Base-by-base conservation (phyloP, 2,329 filamentous ascomycete species). In the Colletotrichum liriopes region DNA sequence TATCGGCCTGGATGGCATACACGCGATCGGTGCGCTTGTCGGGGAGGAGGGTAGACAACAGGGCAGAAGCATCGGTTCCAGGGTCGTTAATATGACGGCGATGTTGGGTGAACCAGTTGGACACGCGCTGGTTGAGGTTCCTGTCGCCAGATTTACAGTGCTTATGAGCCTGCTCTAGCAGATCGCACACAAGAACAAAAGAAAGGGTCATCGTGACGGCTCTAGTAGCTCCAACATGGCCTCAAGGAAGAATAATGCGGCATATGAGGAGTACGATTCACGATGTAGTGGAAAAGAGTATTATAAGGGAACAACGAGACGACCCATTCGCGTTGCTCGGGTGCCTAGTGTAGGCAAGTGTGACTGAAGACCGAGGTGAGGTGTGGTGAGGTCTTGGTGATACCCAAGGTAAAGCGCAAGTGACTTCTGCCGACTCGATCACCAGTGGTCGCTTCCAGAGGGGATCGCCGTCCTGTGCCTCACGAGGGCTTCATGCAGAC, bases 11-110 rank as follows among this genome's bases (percentile, higher is more conserved):
- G 1, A 97, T 85, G 47, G 86, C 88, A 79, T 95, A 97, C 2
- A 96, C 93, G 37, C 94, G 89, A 78, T 97, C 94, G 3, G 90
- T 91, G 65, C 94, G 87, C 74, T 88, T 91, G 74, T 95, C 92
- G 0, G 95, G 94, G 0, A 97, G 87, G 0, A 98, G 82, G 3
- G 92, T 91, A 1, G 93, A 95, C 0, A 97, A 84, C 1, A 98
- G 82, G 2, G 93, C 92, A 1, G 89, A 83, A 1, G 86, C 84
- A 76, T 91, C 84, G 1, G 89, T 89, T 37, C 87, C 84, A 9
- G 88, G 82, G 0, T 86, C 84, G 77, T 91, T 83, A 20, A 97
- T 86, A 1, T 82, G 81, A 20, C 81, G 80, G 6, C 89, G 88
- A 78, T 97, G 89, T 1, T 84, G 82, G 18, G 80, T 79, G 80